Evolutionary conservation across 768 basidiomycete genomes (phyloP), one percentile per base, ranked within the genome.

Genomic region (Collybia mongolica): DNA sequence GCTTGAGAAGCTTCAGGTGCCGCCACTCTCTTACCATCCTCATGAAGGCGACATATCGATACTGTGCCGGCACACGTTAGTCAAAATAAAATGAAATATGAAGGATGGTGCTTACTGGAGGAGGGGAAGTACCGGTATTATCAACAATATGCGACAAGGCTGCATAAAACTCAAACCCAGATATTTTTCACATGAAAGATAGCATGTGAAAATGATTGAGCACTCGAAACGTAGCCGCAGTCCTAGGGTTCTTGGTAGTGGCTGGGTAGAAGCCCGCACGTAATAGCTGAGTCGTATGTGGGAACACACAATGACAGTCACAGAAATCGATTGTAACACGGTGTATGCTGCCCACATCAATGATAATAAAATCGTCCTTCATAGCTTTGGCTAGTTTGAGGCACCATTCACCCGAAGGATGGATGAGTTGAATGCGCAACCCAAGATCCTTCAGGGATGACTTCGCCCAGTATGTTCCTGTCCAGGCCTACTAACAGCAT

Each of bases 321-420:
- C 71, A 73, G 42, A 65, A 72, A 23, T 63, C 55, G 12, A 72
- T n/a, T 0, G 48, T 48, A 12, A 72, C 60, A 5, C 50, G 28
- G 32, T 72, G 69, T 11, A 72, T 56, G 0, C 61, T 58, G 42
- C 64, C 60, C 18, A 38, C 39, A 28, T 64, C 48, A 22, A 71
- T 54, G 6, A 72, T 51, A 0, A 58, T 23, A 47, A 72, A 69
- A 22, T 64, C 54, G n/a, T 63, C 55, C 9, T 52, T 32, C 8
- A 18, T 35, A 2, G 46, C 39, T 2, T 0, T 32, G 14, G 38
- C 17, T 7, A 63, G 56, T 38, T 23, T 44, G 1, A 17, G 15
- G 45, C 70, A 68, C 5, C 0, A 1, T 5, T 52, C 29, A 19
- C 41, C 49, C 2, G 39, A 9, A 2, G 29, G 11, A 26, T 67